Evolutionary conservation across 495 filamentous ascomycete genomes (phyloP).

Genomic region (Annulohypoxylon bovei): DNA sequence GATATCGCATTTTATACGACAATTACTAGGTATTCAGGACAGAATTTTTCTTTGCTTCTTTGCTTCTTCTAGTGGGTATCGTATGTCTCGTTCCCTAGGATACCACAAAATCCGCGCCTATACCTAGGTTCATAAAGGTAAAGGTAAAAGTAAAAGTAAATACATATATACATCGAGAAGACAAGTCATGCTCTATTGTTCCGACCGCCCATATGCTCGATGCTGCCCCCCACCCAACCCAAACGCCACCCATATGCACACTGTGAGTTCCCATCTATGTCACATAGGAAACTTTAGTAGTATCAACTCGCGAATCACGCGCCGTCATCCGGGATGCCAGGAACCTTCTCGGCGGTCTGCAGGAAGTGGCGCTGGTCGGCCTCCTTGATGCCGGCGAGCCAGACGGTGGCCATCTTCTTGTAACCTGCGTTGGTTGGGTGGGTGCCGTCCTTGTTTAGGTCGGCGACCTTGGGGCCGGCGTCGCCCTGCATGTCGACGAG

Average conservation of each 20-base stretch:
- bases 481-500: slow-evolving; percentile 61
- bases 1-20: too few relatives aligned
- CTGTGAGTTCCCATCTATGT: not conserved
- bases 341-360: slow-evolving; percentile 10
- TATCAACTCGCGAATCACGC: not conserved
- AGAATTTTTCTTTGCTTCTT: not conserved
- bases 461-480: slow-evolving; percentile 40
- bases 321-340: slow-evolving; percentile 24
- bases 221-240: not conserved
- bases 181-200: not conserved
- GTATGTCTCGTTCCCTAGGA: not conserved
- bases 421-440: slow-evolving; percentile 64
- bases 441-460: slow-evolving; percentile 56
- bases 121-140: not conserved
- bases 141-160: not conserved
- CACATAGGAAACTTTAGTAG: not conserved
- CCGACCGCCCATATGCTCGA: not conserved
- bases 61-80: not conserved
- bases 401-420: slow-evolving; percentile 63
- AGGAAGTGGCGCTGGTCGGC: slow-evolving; percentile 19
- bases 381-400: slow-evolving; percentile 55
- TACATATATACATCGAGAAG: not conserved
- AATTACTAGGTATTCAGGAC: not conserved
- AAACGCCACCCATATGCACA: slow-evolving; percentile 10
- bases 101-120: not conserved